A percentile compares a stretch with the other conserved stretches of the same genome.
These are phyloP conservation scores for Flaveria floridana DNA, from an alignment of 140 eudicot species.

Conservation along the genomic window DNA sequence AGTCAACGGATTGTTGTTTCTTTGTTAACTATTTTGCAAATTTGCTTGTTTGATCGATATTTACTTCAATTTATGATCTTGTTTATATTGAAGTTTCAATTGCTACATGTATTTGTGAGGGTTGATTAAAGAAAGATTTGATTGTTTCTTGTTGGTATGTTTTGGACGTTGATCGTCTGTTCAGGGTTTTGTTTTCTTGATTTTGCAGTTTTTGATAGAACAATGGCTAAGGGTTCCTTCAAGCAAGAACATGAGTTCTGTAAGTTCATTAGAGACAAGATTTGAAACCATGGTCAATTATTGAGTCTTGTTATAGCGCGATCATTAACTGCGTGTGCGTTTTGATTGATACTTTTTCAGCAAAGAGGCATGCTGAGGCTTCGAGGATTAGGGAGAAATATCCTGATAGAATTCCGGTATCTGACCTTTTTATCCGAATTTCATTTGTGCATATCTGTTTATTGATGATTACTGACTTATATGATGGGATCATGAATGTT, in stretches of 20 bases:
- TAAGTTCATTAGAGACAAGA: constrained; percentile 25
- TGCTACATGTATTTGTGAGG: background rate
- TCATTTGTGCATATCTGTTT: background rate
- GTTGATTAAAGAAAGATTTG: background rate
- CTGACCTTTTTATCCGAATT: background rate
- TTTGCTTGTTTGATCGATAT: background rate
- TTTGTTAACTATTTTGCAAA: background rate
- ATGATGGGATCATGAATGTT: background rate
- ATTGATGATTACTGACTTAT: background rate
- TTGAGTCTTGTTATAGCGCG: background rate
- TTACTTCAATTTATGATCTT: background rate
- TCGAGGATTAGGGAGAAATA: constrained; percentile 70
- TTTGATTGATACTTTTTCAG: constrained; percentile 28
- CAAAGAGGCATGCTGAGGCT: constrained; percentile 71
- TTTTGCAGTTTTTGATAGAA: constrained; percentile 31
- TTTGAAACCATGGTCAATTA: background rate
- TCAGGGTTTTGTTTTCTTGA: constrained; percentile 15
- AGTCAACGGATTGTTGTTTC: background rate
- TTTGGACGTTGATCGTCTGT: background rate
- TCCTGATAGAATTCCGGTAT: constrained; percentile 73
- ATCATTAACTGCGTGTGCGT: background rate
- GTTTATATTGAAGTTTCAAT: background rate
- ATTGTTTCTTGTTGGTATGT: constrained; percentile 2
- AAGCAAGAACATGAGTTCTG: constrained; percentile 69
- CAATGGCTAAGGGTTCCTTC: constrained; percentile 56